Percentiles rank a stretch among this genome's conserved stretches.
Conservation (phyloP, 2,329 filamentous ascomycete species). For the Talaromyces sp. region DNA sequence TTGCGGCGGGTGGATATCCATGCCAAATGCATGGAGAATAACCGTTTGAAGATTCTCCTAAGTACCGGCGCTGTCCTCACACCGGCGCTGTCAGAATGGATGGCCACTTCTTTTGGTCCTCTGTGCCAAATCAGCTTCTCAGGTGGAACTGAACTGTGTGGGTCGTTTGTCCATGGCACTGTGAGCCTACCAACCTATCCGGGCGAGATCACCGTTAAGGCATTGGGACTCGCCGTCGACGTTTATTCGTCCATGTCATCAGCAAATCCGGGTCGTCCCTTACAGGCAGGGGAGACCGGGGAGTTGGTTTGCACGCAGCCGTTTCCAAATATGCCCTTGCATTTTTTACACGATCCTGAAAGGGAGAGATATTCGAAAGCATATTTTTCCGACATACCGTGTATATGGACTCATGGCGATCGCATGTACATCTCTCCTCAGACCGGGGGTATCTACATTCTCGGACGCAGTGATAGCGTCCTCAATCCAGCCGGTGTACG, state of each 20-base stretch:
- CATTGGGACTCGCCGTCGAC: conserved; percentile 46
- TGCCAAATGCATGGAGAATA: not conserved
- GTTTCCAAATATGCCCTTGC: conserved; percentile 45
- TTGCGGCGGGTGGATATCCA: not conserved
- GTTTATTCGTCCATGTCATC: conserved; percentile 22
- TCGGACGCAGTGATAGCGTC: conserved; percentile 36
- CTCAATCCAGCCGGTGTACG: conserved; percentile 46
- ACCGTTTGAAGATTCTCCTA: not conserved
- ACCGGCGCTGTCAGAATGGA: not conserved
- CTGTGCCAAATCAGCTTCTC: conserved; percentile 41
- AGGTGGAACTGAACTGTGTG: conserved; percentile 47
- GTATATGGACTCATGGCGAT: conserved; percentile 3
- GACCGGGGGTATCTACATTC: not conserved
- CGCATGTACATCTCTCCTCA: conserved; percentile 9
- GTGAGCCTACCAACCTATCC: conserved; percentile 36
- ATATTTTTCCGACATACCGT: conserved; percentile 45
- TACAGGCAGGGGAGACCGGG: conserved; percentile 34
- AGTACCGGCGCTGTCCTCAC: conserved; percentile 5
- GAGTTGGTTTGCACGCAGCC: conserved; percentile 44
- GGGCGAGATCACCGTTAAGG: conserved; percentile 44
- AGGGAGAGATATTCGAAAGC: conserved; percentile 38
- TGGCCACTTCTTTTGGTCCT: conserved; percentile 35
- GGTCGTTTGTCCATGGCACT: conserved; percentile 42
- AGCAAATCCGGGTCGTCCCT: conserved; percentile 23
- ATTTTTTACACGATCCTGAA: conserved; percentile 42